Evolutionary conservation across 495 filamentous ascomycete genomes (phyloP).

Genomic region (Lasiosphaeria ovina): DNA sequence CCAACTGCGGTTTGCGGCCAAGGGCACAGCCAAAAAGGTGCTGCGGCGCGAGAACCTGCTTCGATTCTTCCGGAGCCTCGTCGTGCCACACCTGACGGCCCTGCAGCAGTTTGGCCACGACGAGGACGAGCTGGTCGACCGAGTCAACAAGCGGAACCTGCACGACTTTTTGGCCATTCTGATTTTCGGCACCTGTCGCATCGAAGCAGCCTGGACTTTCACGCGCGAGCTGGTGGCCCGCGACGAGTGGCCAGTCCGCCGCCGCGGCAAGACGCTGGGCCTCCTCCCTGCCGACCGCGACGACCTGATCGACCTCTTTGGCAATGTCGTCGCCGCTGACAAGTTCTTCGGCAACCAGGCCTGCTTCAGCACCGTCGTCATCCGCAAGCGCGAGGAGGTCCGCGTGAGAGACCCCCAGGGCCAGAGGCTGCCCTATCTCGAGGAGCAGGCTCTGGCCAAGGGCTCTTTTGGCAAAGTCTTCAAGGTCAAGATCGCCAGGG

Average conservation of each 20-base stretch:
- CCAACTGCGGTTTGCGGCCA: slow-evolving; percentile 26
- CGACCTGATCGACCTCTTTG: slow-evolving; percentile 28
- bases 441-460: slow-evolving; percentile 20
- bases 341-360: slow-evolving; percentile 32
- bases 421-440: slow-evolving; percentile 36
- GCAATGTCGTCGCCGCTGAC: slow-evolving; percentile 21
- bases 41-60: slow-evolving; percentile 22
- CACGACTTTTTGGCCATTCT: slow-evolving; percentile 33
- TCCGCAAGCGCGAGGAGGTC: slow-evolving; percentile 29
- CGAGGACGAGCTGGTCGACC: slow-evolving; percentile 17
- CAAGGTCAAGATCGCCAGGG: slow-evolving; percentile 34
- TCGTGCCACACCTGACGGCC: slow-evolving; percentile 6
- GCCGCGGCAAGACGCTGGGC: slow-evolving; percentile 4
- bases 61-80: slow-evolving; percentile 28
- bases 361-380: slow-evolving; percentile 35
- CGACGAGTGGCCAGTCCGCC: slow-evolving; percentile 17
- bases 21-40: slow-evolving; percentile 28
- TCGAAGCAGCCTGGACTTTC: slow-evolving; percentile 32
- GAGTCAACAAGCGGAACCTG: slow-evolving; percentile 25
- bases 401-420: slow-evolving; percentile 17
- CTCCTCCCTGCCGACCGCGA: slow-evolving; percentile 15
- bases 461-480: slow-evolving; percentile 34
- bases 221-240: slow-evolving; percentile 23
- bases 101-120: slow-evolving; percentile 13
- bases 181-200: slow-evolving; percentile 29